Evolutionary conservation across 768 basidiomycete genomes (phyloP), one percentile per base, ranked within the genome.

Genomic region (Termitomyces sp.): DNA sequence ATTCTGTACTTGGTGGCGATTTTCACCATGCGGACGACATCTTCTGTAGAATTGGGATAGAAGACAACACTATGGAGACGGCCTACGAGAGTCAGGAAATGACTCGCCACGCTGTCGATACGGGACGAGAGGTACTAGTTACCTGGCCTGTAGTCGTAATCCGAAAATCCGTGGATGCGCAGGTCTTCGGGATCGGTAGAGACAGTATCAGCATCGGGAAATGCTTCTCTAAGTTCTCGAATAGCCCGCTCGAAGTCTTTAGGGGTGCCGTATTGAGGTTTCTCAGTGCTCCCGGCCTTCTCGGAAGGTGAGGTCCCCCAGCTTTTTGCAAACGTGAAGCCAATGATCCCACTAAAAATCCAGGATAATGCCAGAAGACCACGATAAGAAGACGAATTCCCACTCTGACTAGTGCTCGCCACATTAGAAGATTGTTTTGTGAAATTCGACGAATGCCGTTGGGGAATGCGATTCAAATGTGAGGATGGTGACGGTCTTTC

Each of bases 21-120:
- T 61, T 88, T 84, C 52, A 96, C 89, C 52, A 94, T 81, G 65
- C 84, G 80, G 44, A 89, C 87, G 1, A 96, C 92, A 65, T 96
- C 93, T 63, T 91, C 89, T 0, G 94, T 95, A 28, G 78, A 82
- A 18, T 72, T 66, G 0, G 89, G 88, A 66, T 84, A 88, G 3
- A 90, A 84, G 1, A 90, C 80, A 7, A 89, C 85, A 44, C 79
- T 84, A 52, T 86, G 88, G 7, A 69, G 66, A 35, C 59, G 35
- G 15, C 61, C 64, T 65, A n/a, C n/a, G 18, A 32, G 8, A 58
- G 18, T 20, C 12, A 52, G 9, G 5, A 42, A 28, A 39, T 1
- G 33, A 51, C 0, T 48, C 22, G 13, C 32, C 28, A 33, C 9
- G 4, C 11, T 24, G 13, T 22, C 16, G 2, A 22, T 33, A n/a